These are phyloP conservation scores for Aspergillus asperescens DNA, from an alignment of 495 filamentous ascomycete genomes.

Conservation along the genomic window DNA sequence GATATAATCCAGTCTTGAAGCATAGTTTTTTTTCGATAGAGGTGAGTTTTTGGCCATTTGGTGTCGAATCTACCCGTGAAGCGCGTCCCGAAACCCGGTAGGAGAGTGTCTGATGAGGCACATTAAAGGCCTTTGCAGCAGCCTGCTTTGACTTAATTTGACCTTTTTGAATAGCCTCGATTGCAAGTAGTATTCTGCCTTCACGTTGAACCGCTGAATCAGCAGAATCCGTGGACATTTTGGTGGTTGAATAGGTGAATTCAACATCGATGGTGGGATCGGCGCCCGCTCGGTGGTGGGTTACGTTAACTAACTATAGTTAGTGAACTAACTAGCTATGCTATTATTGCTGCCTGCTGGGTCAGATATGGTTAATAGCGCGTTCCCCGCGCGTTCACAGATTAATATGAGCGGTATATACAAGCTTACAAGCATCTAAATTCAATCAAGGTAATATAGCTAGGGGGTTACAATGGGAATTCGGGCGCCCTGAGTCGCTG, in stretches of 20 bases:
- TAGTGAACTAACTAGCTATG: no score
- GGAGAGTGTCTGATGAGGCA: neutral
- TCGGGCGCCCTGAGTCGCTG: neutral
- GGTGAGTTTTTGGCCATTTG: neutral
- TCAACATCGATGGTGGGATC: neutral
- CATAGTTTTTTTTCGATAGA: neutral
- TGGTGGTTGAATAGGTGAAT: neutral
- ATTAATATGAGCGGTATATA: no score
- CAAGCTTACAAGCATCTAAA: no score
- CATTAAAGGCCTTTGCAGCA: neutral
- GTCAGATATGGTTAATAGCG: no score
- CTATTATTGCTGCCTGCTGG: no score
- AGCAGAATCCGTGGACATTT: neutral
- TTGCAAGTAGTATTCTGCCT: neutral
- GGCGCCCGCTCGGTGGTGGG: no score
- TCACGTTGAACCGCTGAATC: neutral
- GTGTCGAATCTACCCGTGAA: neutral
- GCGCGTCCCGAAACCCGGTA: neutral
- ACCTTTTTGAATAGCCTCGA: neutral
- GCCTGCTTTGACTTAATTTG: neutral
- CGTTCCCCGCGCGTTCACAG: no score
- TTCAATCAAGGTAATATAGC: no score
- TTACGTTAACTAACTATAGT: no score
- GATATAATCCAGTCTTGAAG: neutral
- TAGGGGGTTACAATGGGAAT: slow-evolving; percentile 11